Percentiles rank a stretch among this genome's conserved stretches.
These are phyloP conservation scores for Cercospora sp. DNA, from an alignment of 2,329 filamentous ascomycete species.

Conservation along the genomic window DNA sequence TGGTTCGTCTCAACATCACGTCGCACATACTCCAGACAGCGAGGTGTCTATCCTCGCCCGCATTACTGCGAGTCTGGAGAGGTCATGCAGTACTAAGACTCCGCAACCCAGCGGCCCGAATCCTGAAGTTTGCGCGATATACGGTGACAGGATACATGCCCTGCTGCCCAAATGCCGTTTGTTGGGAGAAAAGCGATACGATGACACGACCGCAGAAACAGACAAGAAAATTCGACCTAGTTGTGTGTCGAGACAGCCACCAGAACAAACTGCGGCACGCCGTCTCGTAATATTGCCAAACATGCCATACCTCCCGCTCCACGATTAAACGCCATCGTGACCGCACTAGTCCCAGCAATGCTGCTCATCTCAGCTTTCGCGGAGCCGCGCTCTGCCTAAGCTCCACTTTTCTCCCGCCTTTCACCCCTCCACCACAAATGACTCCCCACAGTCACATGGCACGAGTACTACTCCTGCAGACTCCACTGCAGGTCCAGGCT, in stretches of 20 bases:
- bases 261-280: background rate
- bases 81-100: background rate
- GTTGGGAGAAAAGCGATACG: background rate
- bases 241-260: background rate
- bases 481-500: background rate
- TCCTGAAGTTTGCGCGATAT: background rate
- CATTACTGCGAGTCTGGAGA: constrained; percentile 12
- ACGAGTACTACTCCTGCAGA: background rate
- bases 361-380: background rate
- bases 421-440: constrained; percentile 1
- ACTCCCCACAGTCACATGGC: constrained; percentile 10
- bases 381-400: constrained; percentile 4
- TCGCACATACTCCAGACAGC: background rate
- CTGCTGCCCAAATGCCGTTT: constrained; percentile 11
- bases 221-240: background rate
- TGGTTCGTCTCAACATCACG: background rate
- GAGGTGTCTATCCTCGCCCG: background rate
- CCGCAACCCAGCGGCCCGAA: background rate
- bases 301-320: background rate
- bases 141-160: background rate
- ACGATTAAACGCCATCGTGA: constrained; percentile 15
- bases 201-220: background rate
- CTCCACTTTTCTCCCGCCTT: constrained; percentile 1
- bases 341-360: background rate
- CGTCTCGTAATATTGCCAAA: background rate